Conservation (phyloP, 1,139 yeast genomes). For the Sugiyamaella pinicola region DNA sequence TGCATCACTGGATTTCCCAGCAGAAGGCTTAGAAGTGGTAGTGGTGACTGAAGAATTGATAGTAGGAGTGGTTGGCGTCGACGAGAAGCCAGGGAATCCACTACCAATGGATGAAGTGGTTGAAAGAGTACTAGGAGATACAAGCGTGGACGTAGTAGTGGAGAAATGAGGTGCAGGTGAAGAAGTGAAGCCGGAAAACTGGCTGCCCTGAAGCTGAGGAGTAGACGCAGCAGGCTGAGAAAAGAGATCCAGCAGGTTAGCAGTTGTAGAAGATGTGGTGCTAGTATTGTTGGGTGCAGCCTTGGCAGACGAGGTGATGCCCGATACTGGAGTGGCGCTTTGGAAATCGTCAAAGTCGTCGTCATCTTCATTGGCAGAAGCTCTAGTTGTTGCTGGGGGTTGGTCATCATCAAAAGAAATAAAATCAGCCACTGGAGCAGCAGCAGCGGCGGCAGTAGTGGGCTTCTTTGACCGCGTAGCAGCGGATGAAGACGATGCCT, state of each 20-base stretch:
- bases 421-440: slow-evolving; percentile 30
- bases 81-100: slow-evolving; percentile 12
- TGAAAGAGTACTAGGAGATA: slow-evolving; percentile 17
- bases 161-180: slow-evolving; percentile 43
- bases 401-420: slow-evolving; percentile 32
- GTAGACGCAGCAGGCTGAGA: slow-evolving; percentile 26
- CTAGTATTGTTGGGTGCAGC: slow-evolving; percentile 35
- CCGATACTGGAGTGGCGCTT: slow-evolving; percentile 54
- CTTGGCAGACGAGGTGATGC: slow-evolving; percentile 33
- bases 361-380: slow-evolving; percentile 56
- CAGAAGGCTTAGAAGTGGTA: slow-evolving; percentile 42
- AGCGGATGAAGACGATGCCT: slow-evolving; percentile 3
- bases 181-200: slow-evolving; percentile 24
- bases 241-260: slow-evolving; percentile 34
- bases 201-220: slow-evolving; percentile 30
- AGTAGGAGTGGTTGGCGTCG: slow-evolving; percentile 18
- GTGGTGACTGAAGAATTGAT: slow-evolving; percentile 26
- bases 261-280: slow-evolving; percentile 24
- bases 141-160: slow-evolving; percentile 31
- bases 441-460: slow-evolving; percentile 10
- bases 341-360: slow-evolving; percentile 97
- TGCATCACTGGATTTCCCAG: slow-evolving; percentile 57
- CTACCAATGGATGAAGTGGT: slow-evolving; percentile 2
- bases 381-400: slow-evolving; percentile 28
- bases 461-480: not conserved